These are phyloP conservation scores for Akanthomyces muscarius DNA, from an alignment of 2,329 filamentous ascomycete genomes.

Conservation along the genomic window DNA sequence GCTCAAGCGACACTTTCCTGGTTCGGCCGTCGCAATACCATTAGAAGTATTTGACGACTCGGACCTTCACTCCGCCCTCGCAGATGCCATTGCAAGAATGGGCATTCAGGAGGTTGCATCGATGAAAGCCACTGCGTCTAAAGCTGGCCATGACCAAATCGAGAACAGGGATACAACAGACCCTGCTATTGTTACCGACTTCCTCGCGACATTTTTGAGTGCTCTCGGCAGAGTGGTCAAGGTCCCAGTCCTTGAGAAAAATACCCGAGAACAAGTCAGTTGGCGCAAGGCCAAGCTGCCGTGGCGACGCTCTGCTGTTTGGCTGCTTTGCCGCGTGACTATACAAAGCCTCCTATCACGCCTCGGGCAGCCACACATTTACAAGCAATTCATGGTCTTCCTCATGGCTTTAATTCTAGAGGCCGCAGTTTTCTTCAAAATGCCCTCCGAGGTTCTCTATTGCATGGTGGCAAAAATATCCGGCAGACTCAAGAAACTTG, in stretches of 20 bases:
- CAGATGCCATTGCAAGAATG: conserved; percentile 4
- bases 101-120: neutral
- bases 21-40: neutral
- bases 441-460: conserved; percentile 32
- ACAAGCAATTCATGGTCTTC: conserved; percentile 50
- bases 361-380: conserved; percentile 25
- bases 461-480: conserved; percentile 43
- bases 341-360: conserved; percentile 34
- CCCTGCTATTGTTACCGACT: conserved; percentile 1
- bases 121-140: neutral
- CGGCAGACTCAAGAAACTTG: conserved; percentile 40
- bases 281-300: neutral
- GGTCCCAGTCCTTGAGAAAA: neutral
- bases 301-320: conserved; percentile 42
- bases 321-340: conserved; percentile 48
- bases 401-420: conserved; percentile 38
- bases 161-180: conserved; percentile 6
- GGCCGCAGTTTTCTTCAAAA: neutral
- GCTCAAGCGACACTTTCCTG: conserved; percentile 7
- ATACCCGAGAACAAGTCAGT: conserved; percentile 7
- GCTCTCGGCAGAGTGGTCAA: neutral
- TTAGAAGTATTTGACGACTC: neutral
- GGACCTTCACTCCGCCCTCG: neutral
- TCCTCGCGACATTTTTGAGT: neutral
- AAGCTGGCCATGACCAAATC: neutral